Conservation (phyloP, 2,329 filamentous ascomycete genomes). For the Colletotrichum sp. region DNA sequence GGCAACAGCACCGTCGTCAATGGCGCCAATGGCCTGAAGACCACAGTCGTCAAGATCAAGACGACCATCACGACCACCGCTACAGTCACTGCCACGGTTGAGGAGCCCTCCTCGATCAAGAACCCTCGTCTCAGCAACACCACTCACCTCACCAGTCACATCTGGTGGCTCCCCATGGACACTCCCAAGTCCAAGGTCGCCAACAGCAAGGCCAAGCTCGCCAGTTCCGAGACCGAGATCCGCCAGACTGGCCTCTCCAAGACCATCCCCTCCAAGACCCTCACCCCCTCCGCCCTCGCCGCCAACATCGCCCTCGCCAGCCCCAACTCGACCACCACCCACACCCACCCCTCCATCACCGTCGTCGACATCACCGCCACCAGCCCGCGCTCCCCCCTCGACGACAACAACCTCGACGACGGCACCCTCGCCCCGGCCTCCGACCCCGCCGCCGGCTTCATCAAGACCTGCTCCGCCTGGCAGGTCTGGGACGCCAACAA, state of each 20-base stretch:
- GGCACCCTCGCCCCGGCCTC: neutral
- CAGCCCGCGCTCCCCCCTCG: neutral
- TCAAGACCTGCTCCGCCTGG: conserved; percentile 1
- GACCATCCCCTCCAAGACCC: neutral
- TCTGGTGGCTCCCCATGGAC: neutral
- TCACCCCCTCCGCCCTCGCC: neutral
- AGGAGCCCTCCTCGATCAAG: neutral
- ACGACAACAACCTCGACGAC: neutral
- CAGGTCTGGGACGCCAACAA: neutral
- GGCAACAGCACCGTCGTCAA: neutral
- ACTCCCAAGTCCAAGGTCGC: neutral
- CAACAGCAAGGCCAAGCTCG: neutral
- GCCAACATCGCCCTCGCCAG: neutral
- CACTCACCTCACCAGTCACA: neutral
- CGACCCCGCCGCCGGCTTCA: neutral
- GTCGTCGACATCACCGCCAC: neutral
- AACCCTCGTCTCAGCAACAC: neutral
- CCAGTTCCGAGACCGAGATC: neutral
- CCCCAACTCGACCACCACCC: neutral
- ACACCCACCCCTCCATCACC: neutral
- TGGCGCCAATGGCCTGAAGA: neutral
- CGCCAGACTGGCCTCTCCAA: neutral
- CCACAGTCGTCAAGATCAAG: neutral
- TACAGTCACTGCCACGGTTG: neutral
- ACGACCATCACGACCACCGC: neutral